These are phyloP conservation scores for Vitis vinifera DNA, from an alignment of 164 flowering plant species.

Conservation along the genomic window ASM3070453v1 NC_081811.1:2207001-2207500, in stretches of 20 bases:
- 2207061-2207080: conserved; percentile 91
- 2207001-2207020: conserved; percentile 95
- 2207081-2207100: conserved; percentile 93
- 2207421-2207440: too few relatives aligned
- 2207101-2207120: conserved; percentile 90
- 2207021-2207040: conserved; percentile 86
- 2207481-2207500: too few relatives aligned
- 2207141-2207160: conserved; percentile 14
- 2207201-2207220: conserved; percentile 6
- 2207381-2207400: too few relatives aligned
- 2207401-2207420: too few relatives aligned
- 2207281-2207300: conserved; percentile 89
- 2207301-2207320: conserved; percentile 63
- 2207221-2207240: conserved; percentile 43
- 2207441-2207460: too few relatives aligned
- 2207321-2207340: too few relatives aligned
- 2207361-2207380: too few relatives aligned
- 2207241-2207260: conserved; percentile 96
- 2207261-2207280: conserved; percentile 96
- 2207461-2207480: too few relatives aligned
- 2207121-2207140: conserved; percentile 99
- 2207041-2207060: conserved; percentile 77
- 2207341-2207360: too few relatives aligned
- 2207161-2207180: neutral
- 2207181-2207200: neutral